Evolutionary conservation across 208 protist genomes (phyloP).

Genomic region (Leptomonas seymouri): DNA sequence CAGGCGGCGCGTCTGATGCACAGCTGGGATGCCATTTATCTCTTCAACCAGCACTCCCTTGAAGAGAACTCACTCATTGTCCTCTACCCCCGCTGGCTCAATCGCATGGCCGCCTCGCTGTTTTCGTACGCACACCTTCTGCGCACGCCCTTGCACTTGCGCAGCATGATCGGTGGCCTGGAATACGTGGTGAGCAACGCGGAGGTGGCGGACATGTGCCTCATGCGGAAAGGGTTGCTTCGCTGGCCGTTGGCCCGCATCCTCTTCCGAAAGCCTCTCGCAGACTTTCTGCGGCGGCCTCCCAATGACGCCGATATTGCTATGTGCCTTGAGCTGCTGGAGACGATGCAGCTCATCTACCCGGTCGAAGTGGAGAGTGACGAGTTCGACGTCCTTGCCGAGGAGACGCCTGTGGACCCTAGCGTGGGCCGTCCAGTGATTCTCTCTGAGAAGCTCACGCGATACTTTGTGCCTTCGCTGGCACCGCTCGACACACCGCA

Average conservation of each 20-base stretch:
- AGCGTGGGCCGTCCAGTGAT: conserved; percentile 41
- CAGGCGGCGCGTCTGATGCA: conserved; percentile 83
- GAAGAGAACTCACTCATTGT: conserved; percentile 75
- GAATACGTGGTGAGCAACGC: conserved; percentile 81
- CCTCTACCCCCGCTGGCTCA: conserved; percentile 81
- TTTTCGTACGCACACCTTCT: conserved; percentile 91
- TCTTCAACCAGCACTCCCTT: conserved; percentile 68
- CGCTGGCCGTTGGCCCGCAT: conserved; percentile 77
- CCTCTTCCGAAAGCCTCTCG: conserved; percentile 64
- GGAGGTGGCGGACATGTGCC: conserved; percentile 72
- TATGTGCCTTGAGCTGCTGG: conserved; percentile 82
- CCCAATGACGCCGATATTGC: conserved; percentile 77
- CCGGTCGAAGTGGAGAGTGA: conserved; percentile 70
- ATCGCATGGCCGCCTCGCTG: conserved; percentile 72
- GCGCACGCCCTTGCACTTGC: conserved; percentile 81
- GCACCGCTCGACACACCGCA: conserved; percentile 58
- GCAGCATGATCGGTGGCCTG: conserved; percentile 83
- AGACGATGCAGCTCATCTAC: conserved; percentile 74
- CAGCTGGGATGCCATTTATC: conserved; percentile 86
- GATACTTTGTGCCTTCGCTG: conserved; percentile 86
- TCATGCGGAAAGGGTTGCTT: conserved; percentile 80
- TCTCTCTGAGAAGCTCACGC: conserved; percentile 40
- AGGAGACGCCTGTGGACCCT: conserved; percentile 69
- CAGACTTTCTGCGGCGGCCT: conserved; percentile 53
- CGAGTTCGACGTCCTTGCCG: conserved; percentile 58